Base-by-base conservation (phyloP, 257 asterid genomes). In the Solanum sejunctum region DNA sequence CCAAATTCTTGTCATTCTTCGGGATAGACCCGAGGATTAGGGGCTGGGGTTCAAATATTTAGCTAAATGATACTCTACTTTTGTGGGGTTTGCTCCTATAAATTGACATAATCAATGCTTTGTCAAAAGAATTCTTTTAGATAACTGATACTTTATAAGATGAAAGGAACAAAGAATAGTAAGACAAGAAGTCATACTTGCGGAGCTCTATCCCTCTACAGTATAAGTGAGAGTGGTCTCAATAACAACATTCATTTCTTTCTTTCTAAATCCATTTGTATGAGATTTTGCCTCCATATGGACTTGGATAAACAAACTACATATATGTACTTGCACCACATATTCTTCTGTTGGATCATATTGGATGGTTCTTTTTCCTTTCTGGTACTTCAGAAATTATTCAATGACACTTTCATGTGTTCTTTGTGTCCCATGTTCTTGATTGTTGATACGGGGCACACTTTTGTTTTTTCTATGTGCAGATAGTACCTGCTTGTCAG, bases 401-500 rank as follows among this genome's bases (percentile, higher is more conserved):
- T 26, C 23, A 77, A 23, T 77, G 16, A 9, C 10, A 51, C 63
- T 51, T 51, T 6, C 1, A 8, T 9, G 45, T 75, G 45, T 26
- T 23, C 82, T 75, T 4, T 75, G 23, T 51, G 43, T 63, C 82
- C 63, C 23, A 26, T 77, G 82, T 73, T 51, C 82, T 77, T 51
- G 47, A 52, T 77, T 77, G 47, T 52, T 77, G 64, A 77, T 17
- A 26, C 63, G 16, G 47, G 13, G 26, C 23, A 77, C 61, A 21
- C 61, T 13, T 49, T 2, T 49, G 4, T 75, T 82, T 81, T 67
- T 84, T 55, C 36, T 26, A 15, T 20, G 58, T 92, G 94, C 93
- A 95, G 98, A 89, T 93, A 55, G 98, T 96, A 32, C 98, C 98
- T 86, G 93, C 94, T 84, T 92, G 95, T 88, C 98, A 96, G 88